Conservation (phyloP, 345 rosid species). For the Gossypium turneri region DNA sequence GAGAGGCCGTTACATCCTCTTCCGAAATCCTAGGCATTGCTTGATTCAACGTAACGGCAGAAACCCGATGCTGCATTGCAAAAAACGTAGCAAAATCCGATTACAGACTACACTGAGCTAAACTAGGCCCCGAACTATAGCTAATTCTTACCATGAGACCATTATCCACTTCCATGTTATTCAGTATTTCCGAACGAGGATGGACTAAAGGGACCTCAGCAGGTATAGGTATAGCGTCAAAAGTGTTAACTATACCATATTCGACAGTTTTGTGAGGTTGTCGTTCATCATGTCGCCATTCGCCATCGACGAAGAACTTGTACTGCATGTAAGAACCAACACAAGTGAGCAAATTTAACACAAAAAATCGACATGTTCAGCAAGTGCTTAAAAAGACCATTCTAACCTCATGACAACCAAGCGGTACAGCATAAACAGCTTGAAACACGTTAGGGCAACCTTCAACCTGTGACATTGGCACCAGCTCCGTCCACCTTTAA, state of each 20-base stretch:
- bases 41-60: slow-evolving; percentile 33
- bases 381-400: neutral
- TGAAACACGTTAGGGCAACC: slow-evolving; percentile 67
- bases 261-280: slow-evolving; percentile 40
- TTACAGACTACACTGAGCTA: neutral
- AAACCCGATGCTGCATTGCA: slow-evolving; percentile 33
- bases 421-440: slow-evolving; percentile 47
- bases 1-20: slow-evolving; percentile 41
- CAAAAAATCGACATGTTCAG: neutral
- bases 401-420: slow-evolving; percentile 66
- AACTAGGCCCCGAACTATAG: neutral
- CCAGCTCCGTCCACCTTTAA: slow-evolving; percentile 53
- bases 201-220: slow-evolving; percentile 33
- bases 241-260: slow-evolving; percentile 55
- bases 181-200: slow-evolving; percentile 24
- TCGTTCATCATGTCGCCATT: slow-evolving; percentile 63
- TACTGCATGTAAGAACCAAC: slow-evolving; percentile 36
- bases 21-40: slow-evolving; percentile 32
- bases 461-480: slow-evolving; percentile 65
- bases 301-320: slow-evolving; percentile 67
- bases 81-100: neutral
- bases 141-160: slow-evolving; percentile 39
- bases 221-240: slow-evolving; percentile 40
- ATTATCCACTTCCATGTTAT: slow-evolving; percentile 56
- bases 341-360: slow-evolving; percentile 6